These are phyloP conservation scores for Halocafeteria seosinensis DNA, from an alignment of 108 stramenopile genomes.

Conservation along the genomic window DNA sequence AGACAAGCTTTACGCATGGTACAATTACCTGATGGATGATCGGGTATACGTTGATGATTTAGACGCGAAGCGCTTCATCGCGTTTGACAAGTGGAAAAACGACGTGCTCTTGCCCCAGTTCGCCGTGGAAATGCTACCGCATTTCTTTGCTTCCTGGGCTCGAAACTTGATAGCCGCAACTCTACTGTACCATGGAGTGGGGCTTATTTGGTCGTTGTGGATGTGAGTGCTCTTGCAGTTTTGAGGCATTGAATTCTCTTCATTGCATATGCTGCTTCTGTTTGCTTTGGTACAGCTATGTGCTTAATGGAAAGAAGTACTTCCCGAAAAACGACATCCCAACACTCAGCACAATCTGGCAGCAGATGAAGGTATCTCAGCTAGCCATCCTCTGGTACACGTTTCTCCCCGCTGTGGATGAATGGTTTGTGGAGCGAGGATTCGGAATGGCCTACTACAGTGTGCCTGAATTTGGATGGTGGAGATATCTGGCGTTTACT, in stretches of 20 bases:
- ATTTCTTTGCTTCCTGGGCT: neutral
- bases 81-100: too few relatives aligned
- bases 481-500: neutral
- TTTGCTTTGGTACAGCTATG: neutral
- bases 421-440: neutral
- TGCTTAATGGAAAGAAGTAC: neutral
- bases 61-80: too few relatives aligned
- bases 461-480: neutral
- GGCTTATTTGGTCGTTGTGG: neutral
- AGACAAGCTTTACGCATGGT: too few relatives aligned
- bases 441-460: neutral
- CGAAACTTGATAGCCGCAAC: neutral
- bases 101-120: too few relatives aligned
- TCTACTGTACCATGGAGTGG: neutral
- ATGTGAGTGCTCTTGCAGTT: too few relatives aligned
- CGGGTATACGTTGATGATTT: too few relatives aligned
- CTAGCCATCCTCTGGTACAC: neutral
- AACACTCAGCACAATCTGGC: neutral
- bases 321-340: neutral
- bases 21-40: too few relatives aligned
- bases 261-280: too few relatives aligned
- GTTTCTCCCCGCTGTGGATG: neutral
- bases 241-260: too few relatives aligned
- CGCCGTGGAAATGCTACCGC: too few relatives aligned
- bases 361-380: neutral